Evolutionary conservation across 768 basidiomycete genomes (phyloP), one percentile per base, ranked within the genome.

Genomic region (Tricholoma sp.): DNA sequence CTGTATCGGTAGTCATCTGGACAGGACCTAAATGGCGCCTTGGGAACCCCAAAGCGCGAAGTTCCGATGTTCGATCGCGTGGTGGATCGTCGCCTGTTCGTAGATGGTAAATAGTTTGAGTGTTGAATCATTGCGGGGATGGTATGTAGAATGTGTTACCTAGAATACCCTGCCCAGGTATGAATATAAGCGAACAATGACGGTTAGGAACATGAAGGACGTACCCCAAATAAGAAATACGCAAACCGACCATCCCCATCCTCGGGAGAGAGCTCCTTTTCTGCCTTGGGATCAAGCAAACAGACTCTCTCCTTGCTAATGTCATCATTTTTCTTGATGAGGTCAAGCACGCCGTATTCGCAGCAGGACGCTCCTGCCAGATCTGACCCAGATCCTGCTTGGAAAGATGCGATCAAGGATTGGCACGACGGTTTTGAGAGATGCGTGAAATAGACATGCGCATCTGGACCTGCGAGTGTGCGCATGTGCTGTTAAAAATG

Each of bases 1-100:
- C 96, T 1, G 96, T 98, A 71, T 99, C 96, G 0, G 97, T 99
- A 32, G 97, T 98, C 97, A 99, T 99, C 71, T 99, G 97, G 1
- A 93, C 77, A 2, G 85, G 75, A 0, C 94, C 94, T 7, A 99
- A 77, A 69, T 90, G 91, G 32, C 97, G 81, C 6, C 81, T 81
- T 1, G 92, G 90, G 68, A 96, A 99, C 1, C 94, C 94, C 36
- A 94, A 73, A 13, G 78, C 79, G 31, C 96, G 87, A 34, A 99
- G 81, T 66, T 96, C 91, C 1, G 85, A 81, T 1, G 96, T 99
- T 52, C 96, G 80, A 68, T 99, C 96, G 36, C 94, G 80, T 0
- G 96, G 96, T 1, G 96, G 96, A 71, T 99, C 95, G 65, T 98
- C 96, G 10, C 96, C 95, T 86, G 24, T 74, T 47, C 20, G 6